These are phyloP conservation scores for Fusarium nelsonii DNA, from an alignment of 2,329 filamentous ascomycete species.

Conservation along the genomic window DNA sequence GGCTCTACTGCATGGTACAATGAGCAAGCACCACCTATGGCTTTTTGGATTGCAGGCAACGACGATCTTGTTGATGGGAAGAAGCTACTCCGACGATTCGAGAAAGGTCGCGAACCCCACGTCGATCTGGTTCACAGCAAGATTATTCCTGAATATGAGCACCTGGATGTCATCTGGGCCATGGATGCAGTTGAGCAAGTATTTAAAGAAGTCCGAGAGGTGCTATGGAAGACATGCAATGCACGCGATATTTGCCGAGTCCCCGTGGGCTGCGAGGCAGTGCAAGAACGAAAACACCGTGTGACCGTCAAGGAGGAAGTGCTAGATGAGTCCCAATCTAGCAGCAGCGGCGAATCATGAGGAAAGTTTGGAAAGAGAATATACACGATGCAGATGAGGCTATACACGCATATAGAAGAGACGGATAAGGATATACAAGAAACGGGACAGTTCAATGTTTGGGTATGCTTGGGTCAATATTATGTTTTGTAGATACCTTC, in stretches of 20 bases:
- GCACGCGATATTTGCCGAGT: constrained; percentile 68
- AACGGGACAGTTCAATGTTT: not conserved
- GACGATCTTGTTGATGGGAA: constrained; percentile 88
- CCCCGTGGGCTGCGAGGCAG: constrained; percentile 72
- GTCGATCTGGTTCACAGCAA: constrained; percentile 85
- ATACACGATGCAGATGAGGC: constrained; percentile 27
- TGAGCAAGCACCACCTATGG: constrained; percentile 81
- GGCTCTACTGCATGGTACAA: constrained; percentile 84
- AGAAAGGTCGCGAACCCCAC: constrained; percentile 82
- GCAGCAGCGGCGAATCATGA: constrained; percentile 39
- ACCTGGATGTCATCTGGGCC: constrained; percentile 95
- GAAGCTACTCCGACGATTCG: constrained; percentile 78
- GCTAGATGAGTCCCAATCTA: constrained; percentile 42
- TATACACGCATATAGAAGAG: constrained; percentile 11
- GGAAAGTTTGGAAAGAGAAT: not conserved
- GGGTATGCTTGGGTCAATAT: not conserved
- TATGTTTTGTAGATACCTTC: constrained; percentile 11
- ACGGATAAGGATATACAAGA: not conserved
- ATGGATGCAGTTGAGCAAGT: constrained; percentile 89
- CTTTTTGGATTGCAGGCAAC: constrained; percentile 86
- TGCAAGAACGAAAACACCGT: constrained; percentile 55
- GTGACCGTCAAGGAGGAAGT: constrained; percentile 6
- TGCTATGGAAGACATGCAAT: constrained; percentile 83
- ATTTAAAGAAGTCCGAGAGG: constrained; percentile 81
- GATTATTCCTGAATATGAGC: constrained; percentile 88